Conservation (phyloP, 2,329 filamentous ascomycete species). For the Grosmannia clavigera region DNA sequence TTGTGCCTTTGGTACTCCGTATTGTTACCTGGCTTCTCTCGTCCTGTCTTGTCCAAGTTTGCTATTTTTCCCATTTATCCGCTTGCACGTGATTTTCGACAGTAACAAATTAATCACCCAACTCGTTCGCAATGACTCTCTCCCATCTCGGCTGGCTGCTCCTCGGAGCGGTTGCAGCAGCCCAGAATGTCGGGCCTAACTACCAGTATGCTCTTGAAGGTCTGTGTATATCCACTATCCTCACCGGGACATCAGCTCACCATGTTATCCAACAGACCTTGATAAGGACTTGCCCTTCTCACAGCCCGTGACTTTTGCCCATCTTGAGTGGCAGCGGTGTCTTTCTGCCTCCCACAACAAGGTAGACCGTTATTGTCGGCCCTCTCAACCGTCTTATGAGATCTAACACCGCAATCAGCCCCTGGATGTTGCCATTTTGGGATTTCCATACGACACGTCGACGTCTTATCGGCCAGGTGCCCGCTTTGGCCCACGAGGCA, state of each 20-base stretch:
- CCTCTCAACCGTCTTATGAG: no score
- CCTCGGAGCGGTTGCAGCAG: not conserved
- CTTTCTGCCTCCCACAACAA: constrained; percentile 2
- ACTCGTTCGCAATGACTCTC: no score
- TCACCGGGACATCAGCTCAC: not conserved
- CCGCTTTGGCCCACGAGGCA: constrained; percentile 11
- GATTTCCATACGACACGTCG: constrained; percentile 12
- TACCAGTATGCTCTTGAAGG: constrained; percentile 4
- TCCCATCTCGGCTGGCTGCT: not conserved
- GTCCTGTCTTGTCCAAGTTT: no score
- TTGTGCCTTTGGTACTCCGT: no score
- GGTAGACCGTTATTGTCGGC: not conserved
- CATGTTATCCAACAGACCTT: constrained; percentile 1
- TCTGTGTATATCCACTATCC: not conserved
- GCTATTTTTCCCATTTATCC: no score
- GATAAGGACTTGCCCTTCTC: constrained; percentile 9
- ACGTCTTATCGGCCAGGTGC: constrained; percentile 12
- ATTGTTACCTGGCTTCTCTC: no score
- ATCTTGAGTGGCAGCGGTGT: constrained; percentile 10
- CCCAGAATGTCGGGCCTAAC: constrained; percentile 1
- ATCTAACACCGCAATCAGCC: not conserved
- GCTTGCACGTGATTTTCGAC: no score
- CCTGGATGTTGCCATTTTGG: constrained; percentile 10
- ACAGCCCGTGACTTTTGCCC: constrained; percentile 9
- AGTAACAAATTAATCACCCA: no score